These are phyloP conservation scores for Smittium culicis DNA, from an alignment of 371 early-diverging fungal species.

Conservation along the genomic window DNA sequence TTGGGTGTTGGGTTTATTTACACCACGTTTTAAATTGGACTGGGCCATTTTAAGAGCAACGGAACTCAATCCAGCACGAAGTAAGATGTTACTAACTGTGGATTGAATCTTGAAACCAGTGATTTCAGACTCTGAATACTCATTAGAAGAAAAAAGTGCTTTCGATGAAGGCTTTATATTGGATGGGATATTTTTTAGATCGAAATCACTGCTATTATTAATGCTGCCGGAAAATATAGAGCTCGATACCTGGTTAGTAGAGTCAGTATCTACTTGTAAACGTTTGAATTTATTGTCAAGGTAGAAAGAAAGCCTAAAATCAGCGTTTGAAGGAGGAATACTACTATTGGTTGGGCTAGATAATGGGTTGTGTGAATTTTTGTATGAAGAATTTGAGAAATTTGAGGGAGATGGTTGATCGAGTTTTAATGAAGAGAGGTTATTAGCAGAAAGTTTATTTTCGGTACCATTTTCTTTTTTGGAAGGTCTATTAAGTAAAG, in stretches of 20 bases:
- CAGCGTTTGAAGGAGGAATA: background rate
- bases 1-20: background rate
- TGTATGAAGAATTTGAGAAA: background rate
- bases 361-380: no score
- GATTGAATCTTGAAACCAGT: background rate
- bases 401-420: no score
- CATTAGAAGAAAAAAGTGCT: no score
- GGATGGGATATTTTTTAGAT: background rate
- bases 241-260: no score
- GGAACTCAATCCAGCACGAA: background rate
- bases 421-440: no score
- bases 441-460: no score
- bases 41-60: slow-evolving; percentile 5
- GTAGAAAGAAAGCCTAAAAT: background rate
- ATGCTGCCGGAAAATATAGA: background rate
- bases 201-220: background rate
- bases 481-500: background rate
- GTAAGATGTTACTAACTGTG: background rate
- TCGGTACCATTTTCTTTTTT: background rate
- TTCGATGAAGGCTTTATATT: no score
- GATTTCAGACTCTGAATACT: no score
- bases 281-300: background rate
- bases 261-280: background rate
- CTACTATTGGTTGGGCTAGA: background rate
- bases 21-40: background rate